These are phyloP conservation scores for Spathaspora passalidarum DNA, from an alignment of 805 yeast species.

Conservation along the genomic window DNA sequence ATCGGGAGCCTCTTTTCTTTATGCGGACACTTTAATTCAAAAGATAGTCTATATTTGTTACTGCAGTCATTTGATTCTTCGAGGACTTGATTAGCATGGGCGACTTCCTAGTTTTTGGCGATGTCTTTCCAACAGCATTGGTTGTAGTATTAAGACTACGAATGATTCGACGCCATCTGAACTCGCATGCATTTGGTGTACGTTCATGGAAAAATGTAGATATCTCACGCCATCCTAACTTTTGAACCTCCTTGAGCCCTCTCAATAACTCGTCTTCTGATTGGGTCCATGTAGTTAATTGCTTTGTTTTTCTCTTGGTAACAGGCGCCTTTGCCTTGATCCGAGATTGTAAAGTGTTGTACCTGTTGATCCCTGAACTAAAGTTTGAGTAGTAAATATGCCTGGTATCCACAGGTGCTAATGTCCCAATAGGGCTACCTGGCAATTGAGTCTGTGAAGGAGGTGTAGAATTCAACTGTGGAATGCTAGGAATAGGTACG, in stretches of 20 bases:
- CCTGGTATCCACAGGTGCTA: no score
- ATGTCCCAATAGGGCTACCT: no score
- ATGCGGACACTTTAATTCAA: neutral
- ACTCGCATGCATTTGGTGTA: constrained; percentile 88
- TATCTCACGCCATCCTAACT: constrained; percentile 87
- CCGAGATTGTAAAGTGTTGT: neutral
- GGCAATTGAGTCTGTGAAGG: no score
- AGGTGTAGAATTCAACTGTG: no score
- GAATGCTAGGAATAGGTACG: no score
- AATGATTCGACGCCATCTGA: constrained; percentile 75
- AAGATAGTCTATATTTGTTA: neutral
- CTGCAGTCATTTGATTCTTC: neutral
- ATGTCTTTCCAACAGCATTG: constrained; percentile 3
- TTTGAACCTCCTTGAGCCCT: constrained; percentile 76
- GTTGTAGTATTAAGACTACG: constrained; percentile 27
- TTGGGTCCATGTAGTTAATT: constrained; percentile 65
- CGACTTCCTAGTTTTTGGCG: constrained; percentile 1
- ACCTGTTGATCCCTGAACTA: neutral
- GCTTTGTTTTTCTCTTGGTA: constrained; percentile 25
- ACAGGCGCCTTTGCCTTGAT: neutral
- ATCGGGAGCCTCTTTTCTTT: neutral
- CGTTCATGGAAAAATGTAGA: constrained; percentile 74
- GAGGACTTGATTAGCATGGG: neutral
- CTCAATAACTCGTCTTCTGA: constrained; percentile 70
- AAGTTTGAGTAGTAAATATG: neutral